Evolutionary conservation across 169 alveolate genomes (phyloP), one percentile per base, ranked within the genome.

Genomic region (Theileria parva): DNA sequence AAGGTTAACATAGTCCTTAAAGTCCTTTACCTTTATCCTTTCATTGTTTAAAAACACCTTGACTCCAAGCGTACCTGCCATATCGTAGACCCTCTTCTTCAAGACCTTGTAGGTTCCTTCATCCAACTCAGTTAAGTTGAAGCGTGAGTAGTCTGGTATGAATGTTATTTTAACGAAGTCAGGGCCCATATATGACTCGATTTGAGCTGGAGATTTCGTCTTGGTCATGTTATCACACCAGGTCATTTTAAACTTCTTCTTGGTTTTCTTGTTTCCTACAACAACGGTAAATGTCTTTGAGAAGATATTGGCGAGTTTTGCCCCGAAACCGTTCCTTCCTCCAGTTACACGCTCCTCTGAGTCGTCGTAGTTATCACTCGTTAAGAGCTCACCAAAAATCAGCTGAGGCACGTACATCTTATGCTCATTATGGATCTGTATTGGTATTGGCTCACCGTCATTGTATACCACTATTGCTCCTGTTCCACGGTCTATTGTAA

Each of bases 291-390:
- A 98, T 79, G 96, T 96, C 51, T 90, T 94, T 30, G 99, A 95
- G 89, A 97, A 98, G 6, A 98, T 97, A 89, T 98, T 98, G 9
- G 99, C 96, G 66, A 98, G 94, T 88, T 98, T 98, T 17, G 99
- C 99, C 3, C 99, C 99, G 85, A 92, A 98, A 12, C 99, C 99
- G 89, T 98, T 98, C 77, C 99, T 91, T 11, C 99, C 99, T 5
- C 99, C 99, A 0, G 99, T 97, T 15, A 97, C 98, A 76, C 98
- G 95, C 78, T 96, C 97, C 80, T 97, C 98, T 50, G 93, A 88
- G 93, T 98, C 99, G 80, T 98, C 99, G 88, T 97, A 98, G 92
- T 98, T 98, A 85, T 97, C 98, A 17, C 99, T 95, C 39, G 99
- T 98, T 79, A 98, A 93, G 73, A 99, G 88, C 81, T 98, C 94